These are phyloP conservation scores for Colletotrichum zoysiae DNA, from an alignment of 2,329 filamentous ascomycete genomes.

Conservation along the genomic window DNA sequence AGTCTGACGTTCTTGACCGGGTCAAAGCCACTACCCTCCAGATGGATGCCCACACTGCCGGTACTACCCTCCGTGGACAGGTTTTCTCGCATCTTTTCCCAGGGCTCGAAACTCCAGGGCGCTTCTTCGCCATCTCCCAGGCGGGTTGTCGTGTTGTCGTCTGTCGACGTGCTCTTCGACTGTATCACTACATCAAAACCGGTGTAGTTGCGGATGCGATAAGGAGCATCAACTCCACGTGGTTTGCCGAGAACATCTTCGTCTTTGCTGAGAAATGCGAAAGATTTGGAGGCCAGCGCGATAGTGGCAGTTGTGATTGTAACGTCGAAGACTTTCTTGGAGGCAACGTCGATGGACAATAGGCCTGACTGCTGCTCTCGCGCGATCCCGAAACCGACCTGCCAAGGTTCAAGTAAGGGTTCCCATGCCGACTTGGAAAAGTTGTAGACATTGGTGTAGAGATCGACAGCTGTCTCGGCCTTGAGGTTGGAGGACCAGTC, in stretches of 20 bases:
- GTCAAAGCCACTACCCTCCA: slow-evolving; percentile 96
- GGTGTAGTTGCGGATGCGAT: slow-evolving; percentile 94
- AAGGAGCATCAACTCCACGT: slow-evolving; percentile 90
- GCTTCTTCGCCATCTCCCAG: slow-evolving; percentile 90
- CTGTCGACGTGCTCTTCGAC: slow-evolving; percentile 75
- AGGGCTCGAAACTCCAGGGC: slow-evolving; percentile 97
- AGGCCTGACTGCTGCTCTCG: slow-evolving; percentile 81
- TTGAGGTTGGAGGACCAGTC: slow-evolving; percentile 93
- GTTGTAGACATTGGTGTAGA: slow-evolving; percentile 97
- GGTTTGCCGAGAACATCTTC: slow-evolving; percentile 96
- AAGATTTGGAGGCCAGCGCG: slow-evolving; percentile 91
- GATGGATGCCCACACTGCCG: slow-evolving; percentile 82
- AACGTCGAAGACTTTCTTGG: slow-evolving; percentile 90
- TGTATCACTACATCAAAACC: slow-evolving; percentile 91
- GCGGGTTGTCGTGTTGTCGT: slow-evolving; percentile 80
- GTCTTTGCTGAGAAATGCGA: slow-evolving; percentile 87
- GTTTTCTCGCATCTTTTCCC: slow-evolving; percentile 95
- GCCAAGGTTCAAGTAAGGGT: slow-evolving; percentile 95
- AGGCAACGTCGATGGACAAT: slow-evolving; percentile 86
- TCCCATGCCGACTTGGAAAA: slow-evolving; percentile 99
- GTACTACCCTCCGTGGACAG: slow-evolving; percentile 85
- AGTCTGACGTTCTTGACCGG: slow-evolving; percentile 88
- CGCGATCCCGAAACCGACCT: slow-evolving; percentile 89
- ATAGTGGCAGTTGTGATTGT: slow-evolving; percentile 95
- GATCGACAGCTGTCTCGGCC: slow-evolving; percentile 90